Conservation (phyloP, 257 asterid species). For the Datura wrightii region DNA sequence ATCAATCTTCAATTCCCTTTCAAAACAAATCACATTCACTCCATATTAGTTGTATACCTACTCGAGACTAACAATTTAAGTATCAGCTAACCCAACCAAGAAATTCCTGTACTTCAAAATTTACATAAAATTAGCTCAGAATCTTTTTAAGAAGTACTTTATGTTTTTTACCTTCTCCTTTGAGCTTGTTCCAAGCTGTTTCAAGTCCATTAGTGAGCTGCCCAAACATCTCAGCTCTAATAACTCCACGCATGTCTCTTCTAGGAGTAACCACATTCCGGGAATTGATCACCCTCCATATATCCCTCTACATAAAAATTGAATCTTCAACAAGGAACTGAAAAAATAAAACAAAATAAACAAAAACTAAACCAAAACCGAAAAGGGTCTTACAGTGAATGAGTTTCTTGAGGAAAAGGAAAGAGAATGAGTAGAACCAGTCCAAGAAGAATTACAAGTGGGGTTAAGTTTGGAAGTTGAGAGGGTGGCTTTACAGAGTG, state of each 20-base stretch:
- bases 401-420: constrained; percentile 64
- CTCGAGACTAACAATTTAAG: neutral
- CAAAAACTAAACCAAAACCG: neutral
- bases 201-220: constrained; percentile 91
- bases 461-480: constrained; percentile 29
- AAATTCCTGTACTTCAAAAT: neutral
- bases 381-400: constrained; percentile 53
- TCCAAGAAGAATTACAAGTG: constrained; percentile 37
- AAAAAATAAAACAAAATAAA: neutral
- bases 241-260: constrained; percentile 53
- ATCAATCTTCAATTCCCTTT: neutral
- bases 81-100: neutral
- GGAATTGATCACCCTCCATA: constrained; percentile 69
- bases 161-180: constrained; percentile 78
- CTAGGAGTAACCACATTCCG: constrained; percentile 38
- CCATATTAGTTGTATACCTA: neutral
- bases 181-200: constrained; percentile 96
- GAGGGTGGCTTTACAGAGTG: constrained; percentile 34
- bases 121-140: neutral
- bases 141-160: neutral
- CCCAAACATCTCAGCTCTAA: constrained; percentile 96
- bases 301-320: constrained; percentile 56
- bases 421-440: constrained; percentile 52
- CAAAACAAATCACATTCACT: neutral
- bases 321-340: neutral